Base-by-base conservation (phyloP, 73 alveolate genomes). In the Blepharisma japonicum region DNA sequence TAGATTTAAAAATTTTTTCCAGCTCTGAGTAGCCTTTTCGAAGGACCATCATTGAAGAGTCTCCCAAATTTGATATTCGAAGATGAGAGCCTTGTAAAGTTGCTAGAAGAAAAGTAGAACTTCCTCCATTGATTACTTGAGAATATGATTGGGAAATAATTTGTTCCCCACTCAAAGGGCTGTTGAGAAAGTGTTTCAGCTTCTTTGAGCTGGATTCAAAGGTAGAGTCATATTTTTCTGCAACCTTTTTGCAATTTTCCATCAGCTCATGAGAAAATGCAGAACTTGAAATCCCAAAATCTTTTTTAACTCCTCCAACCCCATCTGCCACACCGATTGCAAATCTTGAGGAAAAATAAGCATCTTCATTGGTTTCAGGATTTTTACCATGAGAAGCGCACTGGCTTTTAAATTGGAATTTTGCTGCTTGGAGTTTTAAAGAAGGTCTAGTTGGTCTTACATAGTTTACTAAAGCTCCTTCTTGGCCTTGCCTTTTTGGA, bases 201-300 rank as follows among this genome's bases (percentile, higher is more conserved):
- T 32, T 32, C 42, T 32, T 32, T 32, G 42, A 32, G 42, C 42
- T 32, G 42, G 5, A 1, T 32, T 32, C 42, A 32, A 32, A 32
- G 42, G 42, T 3, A 32, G 42, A 32, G 42, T 32, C 42, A 3
- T 32, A 32, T 32, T 32, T 32, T 32, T 32, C 42, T 32, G 42
- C 42, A 32, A 32, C 3, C 3, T 32, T 32, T 32, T 32, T 32
- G 42, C 42, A 32, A 32, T 32, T 32, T 32, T 32, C 42, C 74
- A 61, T 61, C 3, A 61, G 4, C 74, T 61, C 74, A 61, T n/a
- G 39, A 14, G 74, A 61, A 61, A 61, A 61, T 8, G 14, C 74
- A 1, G 18, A 39, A 5, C 74, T 61, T 20, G 74, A 61, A 2
- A 61, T 61, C 39, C 74, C 74, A 4, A 61, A 61, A 14, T 61